phyloP scores from a whole-genome alignment of 2,329 filamentous ascomycete genomes.

The Amphichorda felina region DNA sequence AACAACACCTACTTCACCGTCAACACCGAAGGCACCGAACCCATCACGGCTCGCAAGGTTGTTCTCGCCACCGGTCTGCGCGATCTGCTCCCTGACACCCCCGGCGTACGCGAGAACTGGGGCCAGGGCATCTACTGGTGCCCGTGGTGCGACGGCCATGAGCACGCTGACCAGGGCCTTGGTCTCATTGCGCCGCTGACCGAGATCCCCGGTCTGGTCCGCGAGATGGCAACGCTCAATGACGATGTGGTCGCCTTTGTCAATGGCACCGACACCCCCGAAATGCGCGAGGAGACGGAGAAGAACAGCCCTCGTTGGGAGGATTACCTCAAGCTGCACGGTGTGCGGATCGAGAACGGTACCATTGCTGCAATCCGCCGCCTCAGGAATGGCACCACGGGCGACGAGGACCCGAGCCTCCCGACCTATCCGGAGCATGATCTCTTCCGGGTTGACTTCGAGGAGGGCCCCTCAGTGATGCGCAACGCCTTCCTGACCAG shows the following conservation, averaged over 20 bases:
- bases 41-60: constrained; percentile 37
- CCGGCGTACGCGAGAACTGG: constrained; percentile 42
- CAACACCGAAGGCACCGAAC: constrained; percentile 9
- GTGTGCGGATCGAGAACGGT: constrained; percentile 43
- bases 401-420: constrained; percentile 25
- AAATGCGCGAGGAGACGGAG: constrained; percentile 23
- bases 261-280: constrained; percentile 44
- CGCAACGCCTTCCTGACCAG: constrained; percentile 40
- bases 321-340: constrained; percentile 34
- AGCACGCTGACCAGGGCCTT: constrained; percentile 46
- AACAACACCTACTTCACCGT: constrained; percentile 34
- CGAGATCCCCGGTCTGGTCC: constrained; percentile 29
- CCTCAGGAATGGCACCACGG: constrained; percentile 21
- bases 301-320: constrained; percentile 31
- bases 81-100: constrained; percentile 41
- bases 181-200: constrained; percentile 34
- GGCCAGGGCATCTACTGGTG: constrained; percentile 52
- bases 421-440: constrained; percentile 37
- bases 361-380: constrained; percentile 36
- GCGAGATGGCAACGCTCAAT: constrained; percentile 43
- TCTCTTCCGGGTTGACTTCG: constrained; percentile 41
- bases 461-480: constrained; percentile 20
- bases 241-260: constrained; percentile 42
- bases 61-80: constrained; percentile 45
- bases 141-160: constrained; percentile 52